phyloP scores from a whole-genome alignment of 768 basidiomycete species.

The Amanita inopinata region DNA sequence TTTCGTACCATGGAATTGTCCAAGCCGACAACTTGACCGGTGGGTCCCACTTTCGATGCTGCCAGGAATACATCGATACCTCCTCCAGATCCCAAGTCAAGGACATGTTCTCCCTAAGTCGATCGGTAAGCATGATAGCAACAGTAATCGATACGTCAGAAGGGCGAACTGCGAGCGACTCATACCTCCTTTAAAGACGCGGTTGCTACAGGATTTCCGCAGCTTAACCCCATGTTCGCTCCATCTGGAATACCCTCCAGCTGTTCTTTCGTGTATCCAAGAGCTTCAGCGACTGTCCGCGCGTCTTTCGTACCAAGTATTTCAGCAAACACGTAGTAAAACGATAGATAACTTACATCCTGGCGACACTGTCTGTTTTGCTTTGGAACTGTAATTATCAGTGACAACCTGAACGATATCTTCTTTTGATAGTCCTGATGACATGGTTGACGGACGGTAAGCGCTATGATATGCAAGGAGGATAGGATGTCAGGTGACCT shows the following conservation, averaged over 20 bases:
- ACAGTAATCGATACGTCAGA: no score
- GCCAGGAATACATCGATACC: slow-evolving; percentile 49
- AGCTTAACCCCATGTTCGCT: slow-evolving; percentile 41
- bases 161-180: no score
- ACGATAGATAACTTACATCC: no score
- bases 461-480: no score
- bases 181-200: slow-evolving; percentile 37
- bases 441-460: no score
- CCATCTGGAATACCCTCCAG: slow-evolving; percentile 31
- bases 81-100: slow-evolving; percentile 50
- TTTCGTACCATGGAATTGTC: slow-evolving; percentile 38
- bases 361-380: no score
- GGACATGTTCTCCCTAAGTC: slow-evolving; percentile 40
- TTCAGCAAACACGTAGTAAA: no score
- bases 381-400: no score
- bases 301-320: no score
- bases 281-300: slow-evolving; percentile 27
- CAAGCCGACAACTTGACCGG: slow-evolving; percentile 43
- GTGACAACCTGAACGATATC: no score
- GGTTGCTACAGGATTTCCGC: slow-evolving; percentile 41
- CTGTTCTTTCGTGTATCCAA: slow-evolving; percentile 39
- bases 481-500: no score
- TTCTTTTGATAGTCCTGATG: no score
- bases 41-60: slow-evolving; percentile 36
- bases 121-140: background rate